Evolutionary conservation across 495 filamentous ascomycete genomes (phyloP).

Genomic region (Lichina pygmaea): DNA sequence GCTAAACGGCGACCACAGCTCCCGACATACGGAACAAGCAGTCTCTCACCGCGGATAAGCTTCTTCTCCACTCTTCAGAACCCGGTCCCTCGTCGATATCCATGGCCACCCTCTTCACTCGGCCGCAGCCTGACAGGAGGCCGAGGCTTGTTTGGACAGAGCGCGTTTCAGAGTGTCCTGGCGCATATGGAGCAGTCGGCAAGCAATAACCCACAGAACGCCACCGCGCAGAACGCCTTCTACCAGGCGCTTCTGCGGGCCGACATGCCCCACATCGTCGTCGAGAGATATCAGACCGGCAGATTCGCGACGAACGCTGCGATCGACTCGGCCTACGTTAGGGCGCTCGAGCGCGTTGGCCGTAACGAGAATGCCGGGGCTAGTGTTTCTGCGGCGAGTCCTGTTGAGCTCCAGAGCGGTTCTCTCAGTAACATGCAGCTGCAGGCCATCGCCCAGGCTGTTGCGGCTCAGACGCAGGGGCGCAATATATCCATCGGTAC

Average conservation of each 20-base stretch:
- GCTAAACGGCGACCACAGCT: no score
- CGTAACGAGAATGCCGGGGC: slow-evolving; percentile 5
- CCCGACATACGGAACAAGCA: no score
- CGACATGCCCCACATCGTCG: slow-evolving; percentile 73
- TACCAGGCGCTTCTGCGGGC: slow-evolving; percentile 76
- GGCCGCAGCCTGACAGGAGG: not conserved
- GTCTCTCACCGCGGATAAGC: no score
- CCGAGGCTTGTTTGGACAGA: slow-evolving; percentile 14
- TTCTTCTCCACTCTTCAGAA: no score
- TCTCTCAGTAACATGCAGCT: slow-evolving; percentile 32
- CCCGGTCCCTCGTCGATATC: no score
- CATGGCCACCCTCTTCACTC: no score
- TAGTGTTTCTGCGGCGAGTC: no score
- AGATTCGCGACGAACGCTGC: slow-evolving; percentile 53
- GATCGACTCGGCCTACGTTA: slow-evolving; percentile 45
- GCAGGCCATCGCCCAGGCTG: slow-evolving; percentile 67
- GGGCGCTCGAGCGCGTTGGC: slow-evolving; percentile 42
- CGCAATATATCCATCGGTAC: slow-evolving; percentile 30
- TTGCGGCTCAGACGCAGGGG: slow-evolving; percentile 47
- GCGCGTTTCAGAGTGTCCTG: slow-evolving; percentile 27
- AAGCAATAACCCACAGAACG: slow-evolving; percentile 69
- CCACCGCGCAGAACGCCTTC: slow-evolving; percentile 71
- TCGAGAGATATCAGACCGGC: slow-evolving; percentile 67
- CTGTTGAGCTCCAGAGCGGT: not conserved
- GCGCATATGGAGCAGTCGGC: slow-evolving; percentile 63